These are phyloP conservation scores for Calophaca sinica DNA, from an alignment of 306 rosid species.

Conservation along the genomic window DNA sequence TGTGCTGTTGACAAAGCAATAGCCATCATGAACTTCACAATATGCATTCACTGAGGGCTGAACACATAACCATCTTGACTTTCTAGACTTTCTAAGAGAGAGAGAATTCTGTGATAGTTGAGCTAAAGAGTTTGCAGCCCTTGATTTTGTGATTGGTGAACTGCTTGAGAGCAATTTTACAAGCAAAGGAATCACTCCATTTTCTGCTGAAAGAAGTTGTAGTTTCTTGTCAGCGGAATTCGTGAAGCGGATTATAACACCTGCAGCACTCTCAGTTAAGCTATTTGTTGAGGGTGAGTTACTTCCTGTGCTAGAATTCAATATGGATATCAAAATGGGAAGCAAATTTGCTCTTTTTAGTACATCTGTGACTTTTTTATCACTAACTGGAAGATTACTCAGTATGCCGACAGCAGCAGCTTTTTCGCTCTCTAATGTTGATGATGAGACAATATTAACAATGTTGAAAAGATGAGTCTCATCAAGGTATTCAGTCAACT, in stretches of 20 bases:
- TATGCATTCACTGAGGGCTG: constrained; percentile 59
- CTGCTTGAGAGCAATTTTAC: constrained; percentile 71
- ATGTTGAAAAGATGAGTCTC: constrained; percentile 60
- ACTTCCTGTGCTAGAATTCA: constrained; percentile 53
- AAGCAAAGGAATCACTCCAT: constrained; percentile 80
- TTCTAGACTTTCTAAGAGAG: constrained; percentile 62
- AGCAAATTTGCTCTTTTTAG: constrained; percentile 67
- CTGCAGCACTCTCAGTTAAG: constrained; percentile 61
- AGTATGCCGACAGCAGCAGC: constrained; percentile 77
- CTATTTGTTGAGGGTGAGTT: constrained; percentile 43
- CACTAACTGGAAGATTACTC: constrained; percentile 68
- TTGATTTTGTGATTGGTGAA: constrained; percentile 61
- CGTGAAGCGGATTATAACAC: constrained; percentile 71
- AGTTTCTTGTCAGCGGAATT: constrained; percentile 75
- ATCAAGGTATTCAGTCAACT: constrained; percentile 71
- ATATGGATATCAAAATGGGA: constrained; percentile 61
- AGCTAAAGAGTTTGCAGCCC: constrained; percentile 82
- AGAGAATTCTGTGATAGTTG: constrained; percentile 81
- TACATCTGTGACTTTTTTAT: constrained; percentile 68
- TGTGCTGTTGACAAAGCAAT: constrained; percentile 70
- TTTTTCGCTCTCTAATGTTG: constrained; percentile 62
- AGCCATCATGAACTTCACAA: constrained; percentile 81
- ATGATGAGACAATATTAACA: constrained; percentile 60
- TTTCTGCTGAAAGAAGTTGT: constrained; percentile 74
- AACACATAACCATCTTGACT: constrained; percentile 72